Evolutionary conservation across 2,329 filamentous ascomycete species (phyloP).

Genomic region (Pseudogymnoascus sp.): DNA sequence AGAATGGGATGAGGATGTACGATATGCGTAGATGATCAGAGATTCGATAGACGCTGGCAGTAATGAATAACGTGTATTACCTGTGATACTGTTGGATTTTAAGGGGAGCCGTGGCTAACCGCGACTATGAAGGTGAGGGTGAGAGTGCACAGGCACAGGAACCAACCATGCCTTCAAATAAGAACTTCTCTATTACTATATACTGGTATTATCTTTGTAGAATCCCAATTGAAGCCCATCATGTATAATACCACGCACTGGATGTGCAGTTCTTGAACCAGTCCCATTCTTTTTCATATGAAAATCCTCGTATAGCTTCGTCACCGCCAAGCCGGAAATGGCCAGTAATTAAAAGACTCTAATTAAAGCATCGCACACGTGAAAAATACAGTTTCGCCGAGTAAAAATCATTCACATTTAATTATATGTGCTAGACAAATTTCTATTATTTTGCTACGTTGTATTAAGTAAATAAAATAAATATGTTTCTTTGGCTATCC

Average conservation of each 20-base stretch:
- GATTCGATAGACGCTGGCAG: not conserved
- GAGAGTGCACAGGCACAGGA: not conserved
- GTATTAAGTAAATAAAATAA: not conserved
- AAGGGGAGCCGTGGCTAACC: not conserved
- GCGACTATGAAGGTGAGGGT: not conserved
- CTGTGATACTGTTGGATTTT: not conserved
- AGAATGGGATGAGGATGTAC: not conserved
- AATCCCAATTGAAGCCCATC: not conserved
- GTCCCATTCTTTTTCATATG: not conserved
- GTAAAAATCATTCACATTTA: not conserved
- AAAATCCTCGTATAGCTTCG: not conserved
- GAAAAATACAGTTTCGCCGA: constrained; percentile 5
- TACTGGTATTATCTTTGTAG: not conserved
- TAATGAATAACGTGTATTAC: constrained; percentile 3
- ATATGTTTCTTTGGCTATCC: not conserved
- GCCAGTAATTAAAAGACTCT: not conserved
- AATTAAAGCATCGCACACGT: not conserved
- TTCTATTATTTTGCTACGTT: too few species aligned
- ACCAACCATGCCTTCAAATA: too few species aligned
- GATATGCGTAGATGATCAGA: constrained; percentile 1
- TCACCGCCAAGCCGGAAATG: not conserved
- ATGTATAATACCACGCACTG: too few species aligned
- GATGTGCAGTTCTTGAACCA: not conserved
- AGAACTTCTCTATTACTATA: not conserved
- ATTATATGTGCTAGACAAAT: not conserved